Evolutionary conservation across 768 basidiomycete species (phyloP).

Genomic region (Clitopilus hobsonii): DNA sequence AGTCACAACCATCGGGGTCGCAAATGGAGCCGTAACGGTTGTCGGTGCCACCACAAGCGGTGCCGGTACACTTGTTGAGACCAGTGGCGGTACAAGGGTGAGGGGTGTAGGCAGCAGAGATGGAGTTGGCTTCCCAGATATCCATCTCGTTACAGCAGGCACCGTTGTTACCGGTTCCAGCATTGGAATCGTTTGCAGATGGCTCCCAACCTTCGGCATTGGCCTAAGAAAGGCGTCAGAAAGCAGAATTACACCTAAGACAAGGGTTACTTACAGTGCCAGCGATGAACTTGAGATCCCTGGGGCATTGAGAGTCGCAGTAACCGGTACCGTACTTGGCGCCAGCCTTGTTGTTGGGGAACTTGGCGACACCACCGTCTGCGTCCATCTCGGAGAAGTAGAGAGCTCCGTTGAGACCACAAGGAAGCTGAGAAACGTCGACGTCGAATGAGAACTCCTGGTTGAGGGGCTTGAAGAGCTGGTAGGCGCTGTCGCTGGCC

Average conservation of each 20-base stretch:
- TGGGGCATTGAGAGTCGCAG: constrained; percentile 62
- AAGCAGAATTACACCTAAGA: not conserved
- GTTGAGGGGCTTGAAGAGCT: constrained; percentile 47
- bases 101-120: constrained; percentile 36
- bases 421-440: constrained; percentile 52
- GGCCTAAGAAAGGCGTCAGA: constrained; percentile 18
- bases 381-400: constrained; percentile 60
- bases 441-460: constrained; percentile 59
- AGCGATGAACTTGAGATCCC: constrained; percentile 60
- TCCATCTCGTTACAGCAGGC: constrained; percentile 41
- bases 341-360: constrained; percentile 49
- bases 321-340: constrained; percentile 60
- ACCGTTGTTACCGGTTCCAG: constrained; percentile 31
- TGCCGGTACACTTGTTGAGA: constrained; percentile 27
- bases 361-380: constrained; percentile 46
- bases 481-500: constrained; percentile 36
- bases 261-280: constrained; percentile 34
- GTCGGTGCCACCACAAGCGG: constrained; percentile 20
- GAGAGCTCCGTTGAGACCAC: constrained; percentile 58
- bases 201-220: constrained; percentile 30
- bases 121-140: constrained; percentile 39
- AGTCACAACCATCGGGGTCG: constrained; percentile 39
- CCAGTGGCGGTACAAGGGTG: constrained; percentile 29
- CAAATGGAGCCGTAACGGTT: constrained; percentile 30
- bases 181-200: constrained; percentile 25